Conservation (phyloP, 208 protist species). For the Crithidia brevicula region DNA sequence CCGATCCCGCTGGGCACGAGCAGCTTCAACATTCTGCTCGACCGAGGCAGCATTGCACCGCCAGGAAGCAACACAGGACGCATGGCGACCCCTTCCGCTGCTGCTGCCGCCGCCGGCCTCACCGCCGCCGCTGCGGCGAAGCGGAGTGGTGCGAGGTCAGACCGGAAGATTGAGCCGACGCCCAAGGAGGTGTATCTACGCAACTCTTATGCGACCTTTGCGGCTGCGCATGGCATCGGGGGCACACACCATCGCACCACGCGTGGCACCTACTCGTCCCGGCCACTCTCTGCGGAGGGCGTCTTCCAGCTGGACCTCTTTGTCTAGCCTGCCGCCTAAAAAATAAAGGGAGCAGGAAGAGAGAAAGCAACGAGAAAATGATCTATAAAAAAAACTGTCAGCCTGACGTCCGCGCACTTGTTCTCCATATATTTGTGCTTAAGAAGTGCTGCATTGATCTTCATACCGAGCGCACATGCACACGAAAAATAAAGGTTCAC, state of each 20-base stretch:
- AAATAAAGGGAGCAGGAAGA: too few species aligned
- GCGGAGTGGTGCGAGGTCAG: conserved; percentile 6
- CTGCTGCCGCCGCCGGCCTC: conserved; percentile 3
- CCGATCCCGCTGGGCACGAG: conserved; percentile 97
- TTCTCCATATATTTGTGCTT: too few species aligned
- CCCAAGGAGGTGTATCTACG: conserved; percentile 36
- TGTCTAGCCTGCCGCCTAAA: too few species aligned
- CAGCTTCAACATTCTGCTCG: conserved; percentile 91
- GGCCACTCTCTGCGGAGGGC: conserved; percentile 36
- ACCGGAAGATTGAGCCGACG: conserved; percentile 15
- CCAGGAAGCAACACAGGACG: conserved; percentile 22
- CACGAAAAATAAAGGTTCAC: too few species aligned
- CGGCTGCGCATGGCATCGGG: conserved; percentile 11
- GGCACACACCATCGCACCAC: neutral
- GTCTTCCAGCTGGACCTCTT: conserved; percentile 49
- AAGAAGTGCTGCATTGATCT: too few species aligned
- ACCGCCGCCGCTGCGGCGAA: neutral
- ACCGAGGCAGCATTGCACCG: conserved; percentile 38
- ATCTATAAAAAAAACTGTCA: too few species aligned
- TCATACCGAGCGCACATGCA: too few species aligned
- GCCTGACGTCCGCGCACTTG: too few species aligned
- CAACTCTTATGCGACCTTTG: conserved; percentile 18
- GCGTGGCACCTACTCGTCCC: conserved; percentile 21
- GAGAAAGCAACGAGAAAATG: too few species aligned
- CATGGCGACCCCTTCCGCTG: conserved; percentile 9